Base-by-base conservation (phyloP, 164 flowering plant genomes). In the Kalanchoe fedtschenkoi region DNA sequence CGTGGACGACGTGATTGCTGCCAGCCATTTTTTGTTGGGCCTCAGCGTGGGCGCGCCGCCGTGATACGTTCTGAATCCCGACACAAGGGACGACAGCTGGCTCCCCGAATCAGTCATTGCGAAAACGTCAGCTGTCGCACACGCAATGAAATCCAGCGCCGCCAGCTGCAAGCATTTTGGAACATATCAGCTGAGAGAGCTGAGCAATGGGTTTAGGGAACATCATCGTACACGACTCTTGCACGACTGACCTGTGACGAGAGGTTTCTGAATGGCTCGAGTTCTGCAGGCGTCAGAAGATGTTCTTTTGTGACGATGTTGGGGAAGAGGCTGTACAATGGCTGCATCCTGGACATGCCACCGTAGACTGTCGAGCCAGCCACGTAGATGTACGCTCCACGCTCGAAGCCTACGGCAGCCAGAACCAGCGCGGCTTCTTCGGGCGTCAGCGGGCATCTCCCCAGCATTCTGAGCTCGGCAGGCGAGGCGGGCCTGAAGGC, bases 161-260 rank as follows among this genome's bases (percentile, higher is more conserved):
- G 99, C 99, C 58, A 95, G 71, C 99, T 93, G 87, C 81, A 85
- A 39, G 17, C 65, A 74, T 7, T 34, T 62, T 54, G 54, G 37
- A 26, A 46, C 59, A 4, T 54, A 24, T 55, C 58, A 24, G 6
- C n/a, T 42, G 14, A 13, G 46, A 42, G n/a, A 13, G 14, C 1
- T 5, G 46, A 19, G 5, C n/a, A 2, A 42, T 2, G 14, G 14
- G 17, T 42, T 42, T 2, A 17, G 26, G 21, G 53, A 2, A 4
- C 14, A 21, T 53, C 21, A 55, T 17, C 60, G 16, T 15, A 14
- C 37, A 34, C 54, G 9, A 11, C 16, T 60, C 76, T n/a, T n/a
- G n/a, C n/a, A n/a, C n/a, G n/a, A n/a, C n/a, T n/a, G n/a, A 92
- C 98, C 96, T 89, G 92, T 69, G 98, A 93, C 53, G 98, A 88